Evolutionary conservation across 2,329 filamentous ascomycete genomes (phyloP), one percentile per base, ranked within the genome.

Genomic region (Hirsutella minnesotensis): DNA sequence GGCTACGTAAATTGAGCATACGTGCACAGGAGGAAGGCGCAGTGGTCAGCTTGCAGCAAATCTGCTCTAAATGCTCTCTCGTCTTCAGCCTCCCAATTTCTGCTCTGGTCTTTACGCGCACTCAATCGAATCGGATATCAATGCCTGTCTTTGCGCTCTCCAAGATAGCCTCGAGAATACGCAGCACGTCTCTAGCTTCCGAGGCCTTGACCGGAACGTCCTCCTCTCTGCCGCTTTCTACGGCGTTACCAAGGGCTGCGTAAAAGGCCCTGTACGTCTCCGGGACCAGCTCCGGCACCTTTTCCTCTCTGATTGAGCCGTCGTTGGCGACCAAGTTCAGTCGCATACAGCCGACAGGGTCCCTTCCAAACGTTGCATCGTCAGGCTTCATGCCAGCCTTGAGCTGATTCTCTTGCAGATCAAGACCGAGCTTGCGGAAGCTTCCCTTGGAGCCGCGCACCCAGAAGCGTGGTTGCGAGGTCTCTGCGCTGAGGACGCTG

Each of bases 331-430:
- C 59, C 4, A 75, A 66, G 8, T 76, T 75, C 48, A 88, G 60
- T 45, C 57, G 72, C 48, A 81, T 79, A 42, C 76, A 73, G 50
- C 70, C 68, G 33, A 73, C 68, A 9, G 69, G 66, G 53, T 89
- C 85, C 33, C 73, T 58, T 2, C 81, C 86, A 54, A 86, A 89
- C 3, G 65, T 72, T 3, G 68, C 57, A 44, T 85, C 78, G 0
- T 70, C 69, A 7, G 79, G 77, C 57, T 69, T 72, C 51, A 75
- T 60, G 9, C 84, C 84, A 2, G 64, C 68, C 58, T 75, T 75
- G 42, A 89, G 70, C 59, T 87, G 82, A 44, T 80, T 76, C 64
- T 92, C 86, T 61, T 90, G 85, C 1, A 77, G 66, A 57, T 92
- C 86, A 2, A 90, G 68, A 42, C 72, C 68, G 33, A 66, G 63